A percentile compares a stretch with the other conserved stretches of the same genome.
Conservation (phyloP, 1,284 basidiomycete genomes). For the Irpex sp. region DNA sequence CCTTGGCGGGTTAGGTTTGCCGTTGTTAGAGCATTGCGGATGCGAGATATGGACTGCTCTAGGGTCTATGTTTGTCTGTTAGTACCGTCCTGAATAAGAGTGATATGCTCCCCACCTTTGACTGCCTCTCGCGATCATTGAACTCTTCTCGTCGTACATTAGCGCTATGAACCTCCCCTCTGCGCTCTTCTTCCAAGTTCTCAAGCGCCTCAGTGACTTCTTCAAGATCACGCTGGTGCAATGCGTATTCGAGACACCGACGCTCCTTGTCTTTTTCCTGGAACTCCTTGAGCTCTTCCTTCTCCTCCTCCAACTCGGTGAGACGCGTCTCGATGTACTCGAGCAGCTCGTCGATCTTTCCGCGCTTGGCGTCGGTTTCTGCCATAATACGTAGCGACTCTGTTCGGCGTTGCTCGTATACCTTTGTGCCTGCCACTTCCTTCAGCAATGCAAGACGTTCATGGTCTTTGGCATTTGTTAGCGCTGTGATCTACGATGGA, state of each 20-base stretch:
- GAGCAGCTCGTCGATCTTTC: conserved; percentile 89
- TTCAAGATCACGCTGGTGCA: conserved; percentile 88
- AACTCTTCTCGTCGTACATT: conserved; percentile 82
- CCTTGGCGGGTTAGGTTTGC: conserved; percentile 68
- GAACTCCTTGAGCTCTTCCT: conserved; percentile 96
- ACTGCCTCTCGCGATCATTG: conserved; percentile 79
- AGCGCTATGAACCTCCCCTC: conserved; percentile 78
- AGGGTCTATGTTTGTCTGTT: conserved; percentile 46
- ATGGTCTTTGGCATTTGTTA: conserved; percentile 97
- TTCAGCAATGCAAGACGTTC: conserved; percentile 93
- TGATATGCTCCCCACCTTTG: conserved; percentile 54
- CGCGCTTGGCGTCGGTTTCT: conserved; percentile 90
- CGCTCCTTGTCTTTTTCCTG: conserved; percentile 95
- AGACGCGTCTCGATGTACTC: conserved; percentile 90
- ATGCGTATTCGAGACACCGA: conserved; percentile 91
- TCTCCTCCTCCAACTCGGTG: conserved; percentile 93
- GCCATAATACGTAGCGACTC: conserved; percentile 96
- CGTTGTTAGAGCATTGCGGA: conserved; percentile 71
- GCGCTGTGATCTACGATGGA: conserved; percentile 76
- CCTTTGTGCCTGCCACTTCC: conserved; percentile 97
- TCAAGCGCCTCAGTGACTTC: conserved; percentile 86
- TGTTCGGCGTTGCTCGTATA: conserved; percentile 92
- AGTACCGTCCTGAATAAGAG: conserved; percentile 1
- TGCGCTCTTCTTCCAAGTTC: conserved; percentile 80
- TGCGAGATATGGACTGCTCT: conserved; percentile 71